Percentiles rank a stretch among this genome's conserved stretches.
These are phyloP conservation scores for Dryas octopetala DNA, from an alignment of 306 rosid genomes.

Conservation along the genomic window DNA sequence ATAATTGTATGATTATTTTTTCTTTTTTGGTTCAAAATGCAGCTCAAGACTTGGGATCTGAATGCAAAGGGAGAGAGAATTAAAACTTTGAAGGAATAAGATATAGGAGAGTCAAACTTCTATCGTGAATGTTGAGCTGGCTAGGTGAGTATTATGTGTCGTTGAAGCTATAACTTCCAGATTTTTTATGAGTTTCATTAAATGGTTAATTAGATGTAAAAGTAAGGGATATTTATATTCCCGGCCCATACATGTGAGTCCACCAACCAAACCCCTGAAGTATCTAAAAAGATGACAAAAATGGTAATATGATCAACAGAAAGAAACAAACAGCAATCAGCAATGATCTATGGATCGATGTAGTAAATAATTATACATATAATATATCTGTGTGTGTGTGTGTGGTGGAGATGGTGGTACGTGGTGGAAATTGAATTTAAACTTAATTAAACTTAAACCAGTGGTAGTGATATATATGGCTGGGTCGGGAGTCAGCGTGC, in stretches of 20 bases:
- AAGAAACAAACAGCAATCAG: conserved; percentile 8
- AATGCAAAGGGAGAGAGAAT: too few relatives aligned
- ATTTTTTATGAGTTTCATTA: background rate
- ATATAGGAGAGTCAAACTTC: too few relatives aligned
- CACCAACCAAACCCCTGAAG: conserved; percentile 18
- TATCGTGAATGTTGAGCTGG: too few relatives aligned
- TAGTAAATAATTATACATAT: background rate
- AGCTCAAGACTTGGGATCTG: too few relatives aligned
- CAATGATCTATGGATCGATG: conserved; percentile 8
- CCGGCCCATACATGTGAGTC: background rate
- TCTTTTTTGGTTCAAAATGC: too few relatives aligned
- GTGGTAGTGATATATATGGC: background rate
- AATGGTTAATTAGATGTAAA: background rate
- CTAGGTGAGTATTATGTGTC: too few relatives aligned
- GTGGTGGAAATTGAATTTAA: background rate
- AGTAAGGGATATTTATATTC: background rate
- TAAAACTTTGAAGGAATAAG: too few relatives aligned
- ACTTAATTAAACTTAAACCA: conserved; percentile 7
- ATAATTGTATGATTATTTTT: too few relatives aligned
- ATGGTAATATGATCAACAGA: background rate
- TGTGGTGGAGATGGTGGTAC: too few relatives aligned
- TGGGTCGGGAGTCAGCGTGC: conserved; percentile 5
- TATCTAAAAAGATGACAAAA: background rate
- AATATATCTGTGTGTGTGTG: too few relatives aligned
- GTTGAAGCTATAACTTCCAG: background rate